phyloP scores from a whole-genome alignment of 352 stramenopile genomes.

The Sclerospora graminicola region DNA sequence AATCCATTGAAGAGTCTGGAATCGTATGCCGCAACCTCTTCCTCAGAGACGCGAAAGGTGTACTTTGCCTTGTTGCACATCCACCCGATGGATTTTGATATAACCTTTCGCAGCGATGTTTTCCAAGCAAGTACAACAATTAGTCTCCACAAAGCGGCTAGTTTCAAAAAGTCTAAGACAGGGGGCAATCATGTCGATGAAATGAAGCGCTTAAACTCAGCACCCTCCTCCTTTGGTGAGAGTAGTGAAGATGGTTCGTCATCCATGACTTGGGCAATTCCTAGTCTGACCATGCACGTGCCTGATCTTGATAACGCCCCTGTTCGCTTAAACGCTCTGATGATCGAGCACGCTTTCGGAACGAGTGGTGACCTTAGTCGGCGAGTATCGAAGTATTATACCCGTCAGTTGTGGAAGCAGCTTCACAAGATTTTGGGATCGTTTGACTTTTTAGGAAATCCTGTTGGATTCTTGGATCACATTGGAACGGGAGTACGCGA shows the following conservation, averaged over 20 bases:
- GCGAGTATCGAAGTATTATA: slow-evolving; percentile 87
- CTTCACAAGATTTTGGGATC: slow-evolving; percentile 83
- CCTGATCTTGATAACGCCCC: slow-evolving; percentile 83
- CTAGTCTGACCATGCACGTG: slow-evolving; percentile 82
- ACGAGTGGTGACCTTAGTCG: slow-evolving; percentile 76
- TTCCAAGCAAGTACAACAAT: slow-evolving; percentile 62
- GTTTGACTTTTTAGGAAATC: slow-evolving; percentile 85
- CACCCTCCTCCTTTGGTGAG: slow-evolving; percentile 14
- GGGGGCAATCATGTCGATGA: slow-evolving; percentile 13
- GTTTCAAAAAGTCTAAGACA: slow-evolving; percentile 33
- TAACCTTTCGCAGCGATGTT: slow-evolving; percentile 83
- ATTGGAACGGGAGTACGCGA: slow-evolving; percentile 92
- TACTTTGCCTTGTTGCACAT: slow-evolving; percentile 85
- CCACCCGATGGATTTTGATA: slow-evolving; percentile 81
- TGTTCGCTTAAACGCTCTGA: slow-evolving; percentile 76
- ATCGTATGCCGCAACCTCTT: slow-evolving; percentile 51
- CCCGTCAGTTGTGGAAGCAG: slow-evolving; percentile 80
- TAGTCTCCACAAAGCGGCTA: slow-evolving; percentile 43
- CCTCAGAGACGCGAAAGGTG: slow-evolving; percentile 68
- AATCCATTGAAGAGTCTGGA: slow-evolving; percentile 68
- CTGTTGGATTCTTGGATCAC: slow-evolving; percentile 87
- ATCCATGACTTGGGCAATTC: slow-evolving; percentile 66
- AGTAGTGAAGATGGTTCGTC: slow-evolving; percentile 31
- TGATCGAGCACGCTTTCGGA: slow-evolving; percentile 85
- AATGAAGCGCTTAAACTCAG: slow-evolving; percentile 20